These are phyloP conservation scores for Somion occarium DNA, from an alignment of 1,284 basidiomycete genomes.

Conservation along the genomic window DNA sequence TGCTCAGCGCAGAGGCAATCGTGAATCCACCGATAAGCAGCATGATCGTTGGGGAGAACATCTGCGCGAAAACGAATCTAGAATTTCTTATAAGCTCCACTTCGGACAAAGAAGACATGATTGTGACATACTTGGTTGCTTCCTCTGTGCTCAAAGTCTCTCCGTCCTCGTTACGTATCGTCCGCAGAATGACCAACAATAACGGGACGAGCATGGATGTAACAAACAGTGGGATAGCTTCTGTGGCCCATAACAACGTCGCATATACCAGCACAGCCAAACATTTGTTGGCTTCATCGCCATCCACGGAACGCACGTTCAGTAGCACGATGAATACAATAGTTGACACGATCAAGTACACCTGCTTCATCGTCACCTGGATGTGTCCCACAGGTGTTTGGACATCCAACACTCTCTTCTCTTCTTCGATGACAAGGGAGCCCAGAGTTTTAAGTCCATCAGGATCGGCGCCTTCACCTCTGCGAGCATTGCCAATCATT, in stretches of 20 bases:
- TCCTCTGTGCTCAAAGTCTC: conserved; percentile 56
- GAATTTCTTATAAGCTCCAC: neutral
- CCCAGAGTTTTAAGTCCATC: conserved; percentile 34
- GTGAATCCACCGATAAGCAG: conserved; percentile 98
- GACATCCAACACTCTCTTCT: conserved; percentile 47
- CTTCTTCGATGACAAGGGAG: conserved; percentile 49
- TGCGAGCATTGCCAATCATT: conserved; percentile 90
- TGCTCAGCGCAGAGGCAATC: conserved; percentile 93
- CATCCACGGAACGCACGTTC: conserved; percentile 56
- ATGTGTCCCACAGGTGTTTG: conserved; percentile 61
- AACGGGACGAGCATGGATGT: conserved; percentile 90
- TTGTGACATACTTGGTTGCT: conserved; percentile 74
- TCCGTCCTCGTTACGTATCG: conserved; percentile 67
- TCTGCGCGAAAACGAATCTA: conserved; percentile 72
- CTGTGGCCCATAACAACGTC: conserved; percentile 94
- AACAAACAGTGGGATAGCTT: conserved; percentile 96
- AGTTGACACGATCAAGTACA: conserved; percentile 57
- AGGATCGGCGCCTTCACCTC: conserved; percentile 43
- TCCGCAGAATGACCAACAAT: conserved; percentile 82
- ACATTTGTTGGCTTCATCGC: conserved; percentile 82
- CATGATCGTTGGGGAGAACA: conserved; percentile 95
- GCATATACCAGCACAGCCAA: conserved; percentile 89
- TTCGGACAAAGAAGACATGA: conserved; percentile 5
- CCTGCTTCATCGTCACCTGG: conserved; percentile 58
- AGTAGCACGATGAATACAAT: conserved; percentile 57